Evolutionary conservation across 2,329 filamentous ascomycete genomes (phyloP).

Genomic region (Cadophora luteo-olivacea): DNA sequence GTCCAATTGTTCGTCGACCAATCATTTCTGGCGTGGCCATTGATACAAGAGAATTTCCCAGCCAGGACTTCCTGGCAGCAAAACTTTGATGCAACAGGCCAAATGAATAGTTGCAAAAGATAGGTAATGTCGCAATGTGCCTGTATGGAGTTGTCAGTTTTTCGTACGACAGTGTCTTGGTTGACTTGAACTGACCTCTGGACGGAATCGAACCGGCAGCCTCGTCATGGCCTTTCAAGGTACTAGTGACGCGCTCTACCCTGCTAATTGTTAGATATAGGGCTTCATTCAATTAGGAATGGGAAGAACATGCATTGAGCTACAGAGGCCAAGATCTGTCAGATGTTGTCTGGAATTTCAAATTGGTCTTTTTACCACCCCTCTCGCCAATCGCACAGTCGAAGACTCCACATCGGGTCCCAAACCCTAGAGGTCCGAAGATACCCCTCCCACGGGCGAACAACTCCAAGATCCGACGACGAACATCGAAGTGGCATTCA

Average conservation of each 20-base stretch:
- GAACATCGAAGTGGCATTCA: slow-evolving; percentile 2
- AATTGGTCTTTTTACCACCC: neutral
- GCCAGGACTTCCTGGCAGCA: too few relatives aligned
- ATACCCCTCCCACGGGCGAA: too few relatives aligned
- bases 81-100: too few relatives aligned
- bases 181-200: neutral
- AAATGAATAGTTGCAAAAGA: too few relatives aligned
- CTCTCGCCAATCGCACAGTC: neutral
- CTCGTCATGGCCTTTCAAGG: neutral
- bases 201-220: slow-evolving; percentile 4
- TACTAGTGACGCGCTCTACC: slow-evolving; percentile 4
- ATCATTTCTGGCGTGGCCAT: too few relatives aligned
- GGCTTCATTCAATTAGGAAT: neutral
- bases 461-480: neutral
- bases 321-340: slow-evolving; percentile 1
- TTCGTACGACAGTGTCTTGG: too few relatives aligned
- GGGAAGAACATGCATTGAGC: neutral
- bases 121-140: too few relatives aligned
- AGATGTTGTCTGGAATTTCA: neutral
- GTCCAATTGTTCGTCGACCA: too few relatives aligned
- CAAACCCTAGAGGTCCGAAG: slow-evolving; percentile 5
- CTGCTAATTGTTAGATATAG: neutral
- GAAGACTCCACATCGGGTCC: neutral
- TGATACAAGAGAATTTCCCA: too few relatives aligned
- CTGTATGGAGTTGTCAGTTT: too few relatives aligned